Evolutionary conservation across 345 rosid species (phyloP).

Genomic region (Gossypium australe): DNA sequence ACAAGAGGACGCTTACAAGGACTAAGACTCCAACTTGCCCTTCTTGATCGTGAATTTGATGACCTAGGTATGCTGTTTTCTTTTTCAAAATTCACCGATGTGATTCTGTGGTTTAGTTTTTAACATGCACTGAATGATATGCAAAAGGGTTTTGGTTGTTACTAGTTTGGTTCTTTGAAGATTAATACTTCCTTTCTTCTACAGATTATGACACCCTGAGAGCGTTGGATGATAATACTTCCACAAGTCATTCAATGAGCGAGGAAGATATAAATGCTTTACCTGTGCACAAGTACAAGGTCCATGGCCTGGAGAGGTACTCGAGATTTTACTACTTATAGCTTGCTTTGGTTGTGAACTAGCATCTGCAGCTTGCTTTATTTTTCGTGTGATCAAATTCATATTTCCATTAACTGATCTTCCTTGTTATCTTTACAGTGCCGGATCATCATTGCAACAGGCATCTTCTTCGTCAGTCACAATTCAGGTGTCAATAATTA

Average conservation of each 20-base stretch:
- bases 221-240: slow-evolving; percentile 53
- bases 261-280: slow-evolving; percentile 74
- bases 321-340: background rate
- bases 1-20: slow-evolving; percentile 68
- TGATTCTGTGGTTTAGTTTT: background rate
- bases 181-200: background rate
- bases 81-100: background rate
- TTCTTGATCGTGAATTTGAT: slow-evolving; percentile 68
- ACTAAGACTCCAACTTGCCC: slow-evolving; percentile 70
- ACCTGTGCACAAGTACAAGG: slow-evolving; percentile 62
- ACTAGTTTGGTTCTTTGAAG: background rate
- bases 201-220: slow-evolving; percentile 70
- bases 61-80: slow-evolving; percentile 45
- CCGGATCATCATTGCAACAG: slow-evolving; percentile 28
- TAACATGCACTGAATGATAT: background rate
- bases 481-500: slow-evolving; percentile 37
- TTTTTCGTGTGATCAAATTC: background rate
- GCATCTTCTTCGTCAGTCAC: slow-evolving; percentile 37
- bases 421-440: slow-evolving; percentile 21
- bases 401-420: background rate
- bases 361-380: background rate
- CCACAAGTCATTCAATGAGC: slow-evolving; percentile 49
- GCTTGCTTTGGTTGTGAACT: background rate
- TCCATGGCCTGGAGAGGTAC: slow-evolving; percentile 33
- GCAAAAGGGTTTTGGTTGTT: background rate